A percentile compares a stretch with the other conserved stretches of the same genome.
Evolutionary conservation across 2,329 filamentous ascomycete species (phyloP).

Genomic region (Phyllosticta ampelicida): DNA sequence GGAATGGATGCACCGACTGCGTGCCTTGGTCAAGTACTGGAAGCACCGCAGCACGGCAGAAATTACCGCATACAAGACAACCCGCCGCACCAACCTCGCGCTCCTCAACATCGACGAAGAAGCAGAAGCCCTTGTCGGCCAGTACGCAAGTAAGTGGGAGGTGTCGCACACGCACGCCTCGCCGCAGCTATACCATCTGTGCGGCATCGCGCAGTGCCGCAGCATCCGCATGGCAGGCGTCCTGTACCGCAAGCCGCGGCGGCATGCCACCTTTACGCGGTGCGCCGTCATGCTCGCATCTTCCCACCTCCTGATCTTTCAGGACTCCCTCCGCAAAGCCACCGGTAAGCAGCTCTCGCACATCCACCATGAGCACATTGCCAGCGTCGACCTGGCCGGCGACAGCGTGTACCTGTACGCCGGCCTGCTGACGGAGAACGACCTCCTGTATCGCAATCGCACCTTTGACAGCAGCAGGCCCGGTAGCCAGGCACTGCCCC

Average conservation of each 20-base stretch:
- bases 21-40: slow-evolving; percentile 51
- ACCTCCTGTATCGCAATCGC: slow-evolving; percentile 53
- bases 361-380: slow-evolving; percentile 52
- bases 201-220: slow-evolving; percentile 52
- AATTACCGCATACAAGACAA: slow-evolving; percentile 45
- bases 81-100: slow-evolving; percentile 48
- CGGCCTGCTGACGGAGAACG: slow-evolving; percentile 48
- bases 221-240: slow-evolving; percentile 51
- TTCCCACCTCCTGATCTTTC: slow-evolving; percentile 52
- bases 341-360: slow-evolving; percentile 47
- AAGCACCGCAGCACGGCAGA: slow-evolving; percentile 45
- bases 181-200: slow-evolving; percentile 56
- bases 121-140: slow-evolving; percentile 52
- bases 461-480: slow-evolving; percentile 54
- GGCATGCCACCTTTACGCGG: slow-evolving; percentile 50
- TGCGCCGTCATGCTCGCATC: slow-evolving; percentile 50
- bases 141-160: slow-evolving; percentile 59
- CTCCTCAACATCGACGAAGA: slow-evolving; percentile 54
- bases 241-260: slow-evolving; percentile 53
- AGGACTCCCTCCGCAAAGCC: slow-evolving; percentile 44
- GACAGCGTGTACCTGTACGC: slow-evolving; percentile 55
- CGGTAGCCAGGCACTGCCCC: slow-evolving; percentile 47
- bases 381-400: slow-evolving; percentile 43
- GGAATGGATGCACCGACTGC: slow-evolving; percentile 51
- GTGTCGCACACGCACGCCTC: slow-evolving; percentile 53